phyloP scores from a whole-genome alignment of 164 flowering plant species.

The Dillenia suffruticosa region DNA sequence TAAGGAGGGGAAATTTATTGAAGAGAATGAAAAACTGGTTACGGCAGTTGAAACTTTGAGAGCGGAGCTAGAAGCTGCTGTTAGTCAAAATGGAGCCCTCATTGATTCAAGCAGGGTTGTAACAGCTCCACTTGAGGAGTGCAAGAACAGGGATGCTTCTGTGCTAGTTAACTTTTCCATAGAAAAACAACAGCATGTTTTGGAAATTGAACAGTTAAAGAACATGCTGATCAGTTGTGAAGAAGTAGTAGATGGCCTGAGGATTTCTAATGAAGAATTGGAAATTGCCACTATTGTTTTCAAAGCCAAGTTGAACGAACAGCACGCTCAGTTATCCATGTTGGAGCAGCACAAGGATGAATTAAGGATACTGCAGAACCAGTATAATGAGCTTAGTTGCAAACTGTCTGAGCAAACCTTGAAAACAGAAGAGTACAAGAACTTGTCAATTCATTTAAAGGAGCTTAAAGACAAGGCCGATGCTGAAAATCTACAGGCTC shows the following conservation, averaged over 20 bases:
- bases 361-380: conserved; percentile 31
- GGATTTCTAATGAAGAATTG: conserved; percentile 44
- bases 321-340: conserved; percentile 17
- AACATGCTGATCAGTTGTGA: conserved; percentile 25
- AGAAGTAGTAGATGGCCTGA: conserved; percentile 39
- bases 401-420: conserved; percentile 76
- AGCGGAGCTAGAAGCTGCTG: not conserved
- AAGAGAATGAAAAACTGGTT: no score
- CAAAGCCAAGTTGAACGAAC: conserved; percentile 52
- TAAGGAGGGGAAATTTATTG: no score
- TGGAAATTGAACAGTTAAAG: conserved; percentile 43
- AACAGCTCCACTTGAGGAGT: conserved; percentile 37
- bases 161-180: conserved; percentile 17
- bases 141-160: conserved; percentile 21
- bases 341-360: conserved; percentile 35
- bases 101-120: conserved; percentile 21
- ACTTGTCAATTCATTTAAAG: conserved; percentile 73
- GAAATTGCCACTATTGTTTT: conserved; percentile 48
- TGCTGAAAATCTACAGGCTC: conserved; percentile 46
- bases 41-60: no score
- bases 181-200: conserved; percentile 21
- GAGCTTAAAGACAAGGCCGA: conserved; percentile 91
- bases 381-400: conserved; percentile 40
- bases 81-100: conserved; percentile 29
- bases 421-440: conserved; percentile 86